These are phyloP conservation scores for Cladophialophora exuberans DNA, from an alignment of 2,329 filamentous ascomycete genomes.

Conservation along the genomic window DNA sequence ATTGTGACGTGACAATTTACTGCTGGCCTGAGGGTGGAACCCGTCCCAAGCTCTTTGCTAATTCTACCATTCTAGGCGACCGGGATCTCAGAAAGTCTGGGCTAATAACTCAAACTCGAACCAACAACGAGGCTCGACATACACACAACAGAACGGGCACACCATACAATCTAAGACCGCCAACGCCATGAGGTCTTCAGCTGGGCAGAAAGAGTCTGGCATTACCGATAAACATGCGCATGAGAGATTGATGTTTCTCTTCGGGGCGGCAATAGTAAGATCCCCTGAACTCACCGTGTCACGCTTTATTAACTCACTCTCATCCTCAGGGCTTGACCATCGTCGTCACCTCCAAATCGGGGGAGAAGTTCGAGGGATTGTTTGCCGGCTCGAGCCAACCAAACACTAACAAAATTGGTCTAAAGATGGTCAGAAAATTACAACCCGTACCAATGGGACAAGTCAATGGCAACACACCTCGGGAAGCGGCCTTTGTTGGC, in stretches of 20 bases:
- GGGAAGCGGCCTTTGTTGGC: conserved; percentile 45
- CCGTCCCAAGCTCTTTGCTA: background rate
- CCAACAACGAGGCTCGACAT: conserved; percentile 57
- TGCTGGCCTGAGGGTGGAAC: too few relatives aligned
- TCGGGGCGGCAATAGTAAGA: conserved; percentile 62
- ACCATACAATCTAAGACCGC: conserved; percentile 47
- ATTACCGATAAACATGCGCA: conserved; percentile 62
- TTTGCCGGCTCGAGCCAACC: conserved; percentile 61
- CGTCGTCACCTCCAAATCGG: conserved; percentile 61
- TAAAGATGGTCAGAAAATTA: conserved; percentile 68
- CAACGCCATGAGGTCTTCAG: conserved; percentile 40
- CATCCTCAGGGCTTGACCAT: conserved; percentile 56
- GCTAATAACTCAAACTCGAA: conserved; percentile 63
- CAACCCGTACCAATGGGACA: conserved; percentile 41
- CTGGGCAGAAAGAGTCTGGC: conserved; percentile 50
- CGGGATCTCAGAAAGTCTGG: conserved; percentile 59
- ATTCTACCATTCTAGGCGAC: conserved; percentile 16
- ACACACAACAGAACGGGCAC: conserved; percentile 58
- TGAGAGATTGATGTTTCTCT: conserved; percentile 62
- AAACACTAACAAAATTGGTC: conserved; percentile 56
- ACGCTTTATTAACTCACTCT: conserved; percentile 11
- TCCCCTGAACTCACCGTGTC: background rate
- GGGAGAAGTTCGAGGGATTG: conserved; percentile 64
- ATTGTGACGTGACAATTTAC: too few relatives aligned
- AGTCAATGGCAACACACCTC: conserved; percentile 48